Evolutionary conservation across 148 eudicot species (phyloP).

Genomic region (Diospyros lotus): DNA sequence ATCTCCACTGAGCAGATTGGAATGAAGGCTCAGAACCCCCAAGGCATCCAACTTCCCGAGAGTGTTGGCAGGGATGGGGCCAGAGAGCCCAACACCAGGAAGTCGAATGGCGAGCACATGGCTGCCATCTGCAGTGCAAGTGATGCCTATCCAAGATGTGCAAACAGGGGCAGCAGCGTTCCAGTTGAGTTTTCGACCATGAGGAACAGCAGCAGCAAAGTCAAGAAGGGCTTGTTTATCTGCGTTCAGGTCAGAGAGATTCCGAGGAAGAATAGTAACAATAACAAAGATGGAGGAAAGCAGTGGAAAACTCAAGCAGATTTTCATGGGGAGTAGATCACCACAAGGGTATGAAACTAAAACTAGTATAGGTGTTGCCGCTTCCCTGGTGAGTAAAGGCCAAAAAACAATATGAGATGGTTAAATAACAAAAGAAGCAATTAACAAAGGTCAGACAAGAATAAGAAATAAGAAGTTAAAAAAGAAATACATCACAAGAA

Average conservation of each 20-base stretch:
- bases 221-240: constrained; percentile 40
- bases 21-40: constrained; percentile 30
- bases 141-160: constrained; percentile 38
- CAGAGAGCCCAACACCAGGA: constrained; percentile 33
- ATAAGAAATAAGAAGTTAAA: neutral
- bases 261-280: constrained; percentile 22
- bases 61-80: constrained; percentile 30
- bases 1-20: constrained; percentile 27
- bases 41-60: constrained; percentile 26
- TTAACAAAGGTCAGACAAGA: neutral
- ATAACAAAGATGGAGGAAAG: constrained; percentile 19
- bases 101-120: constrained; percentile 25
- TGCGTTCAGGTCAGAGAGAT: constrained; percentile 25
- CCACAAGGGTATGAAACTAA: neutral
- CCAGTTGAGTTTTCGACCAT: constrained; percentile 46
- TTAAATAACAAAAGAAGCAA: neutral
- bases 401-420: neutral
- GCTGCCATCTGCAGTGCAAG: constrained; percentile 22
- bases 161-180: constrained; percentile 26
- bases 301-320: constrained; percentile 13
- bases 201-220: constrained; percentile 37
- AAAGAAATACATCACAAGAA: neutral
- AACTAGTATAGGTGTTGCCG: neutral
- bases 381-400: constrained; percentile 18
- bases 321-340: constrained; percentile 21